Evolutionary conservation across 176 grass and related monocot genomes (phyloP).

Genomic region (Avena sativa): DNA sequence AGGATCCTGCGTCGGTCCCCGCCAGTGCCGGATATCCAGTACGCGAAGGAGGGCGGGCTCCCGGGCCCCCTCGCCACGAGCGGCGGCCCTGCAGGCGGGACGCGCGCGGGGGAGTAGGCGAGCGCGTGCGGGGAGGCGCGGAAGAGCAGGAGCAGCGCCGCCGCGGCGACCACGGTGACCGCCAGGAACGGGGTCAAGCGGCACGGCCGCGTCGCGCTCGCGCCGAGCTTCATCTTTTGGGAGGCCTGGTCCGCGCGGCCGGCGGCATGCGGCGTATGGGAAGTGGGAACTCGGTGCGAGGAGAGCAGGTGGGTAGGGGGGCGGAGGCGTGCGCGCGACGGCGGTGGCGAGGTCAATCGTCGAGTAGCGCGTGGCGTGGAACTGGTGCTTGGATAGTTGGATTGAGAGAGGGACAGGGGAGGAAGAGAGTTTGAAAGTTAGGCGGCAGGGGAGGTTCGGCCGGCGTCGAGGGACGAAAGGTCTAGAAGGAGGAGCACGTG

Average conservation of each 20-base stretch:
- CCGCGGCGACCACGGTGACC: not conserved
- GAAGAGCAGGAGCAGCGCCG: constrained; percentile 32
- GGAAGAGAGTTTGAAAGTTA: not conserved
- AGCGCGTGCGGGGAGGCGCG: not conserved
- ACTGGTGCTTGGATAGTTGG: not conserved
- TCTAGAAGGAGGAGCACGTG: not conserved
- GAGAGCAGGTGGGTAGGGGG: not conserved
- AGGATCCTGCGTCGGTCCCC: constrained; percentile 47
- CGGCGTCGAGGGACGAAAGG: not conserved
- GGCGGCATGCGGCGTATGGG: not conserved
- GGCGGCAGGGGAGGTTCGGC: not conserved
- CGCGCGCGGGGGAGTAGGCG: not conserved
- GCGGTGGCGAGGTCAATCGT: not conserved
- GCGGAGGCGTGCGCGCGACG: not conserved
- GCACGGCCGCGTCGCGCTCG: not conserved
- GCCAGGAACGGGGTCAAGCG: constrained; percentile 29
- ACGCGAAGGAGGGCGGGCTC: constrained; percentile 52
- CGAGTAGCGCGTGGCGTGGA: not conserved
- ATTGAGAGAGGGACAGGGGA: not conserved
- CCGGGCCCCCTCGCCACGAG: not conserved
- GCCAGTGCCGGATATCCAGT: constrained; percentile 68
- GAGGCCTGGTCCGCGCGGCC: not conserved
- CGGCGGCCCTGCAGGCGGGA: not conserved
- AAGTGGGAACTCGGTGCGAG: not conserved
- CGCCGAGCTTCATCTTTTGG: not conserved